Evolutionary conservation across 148 eudicot species (phyloP).

Genomic region (Tetragonia tetragonoides): DNA sequence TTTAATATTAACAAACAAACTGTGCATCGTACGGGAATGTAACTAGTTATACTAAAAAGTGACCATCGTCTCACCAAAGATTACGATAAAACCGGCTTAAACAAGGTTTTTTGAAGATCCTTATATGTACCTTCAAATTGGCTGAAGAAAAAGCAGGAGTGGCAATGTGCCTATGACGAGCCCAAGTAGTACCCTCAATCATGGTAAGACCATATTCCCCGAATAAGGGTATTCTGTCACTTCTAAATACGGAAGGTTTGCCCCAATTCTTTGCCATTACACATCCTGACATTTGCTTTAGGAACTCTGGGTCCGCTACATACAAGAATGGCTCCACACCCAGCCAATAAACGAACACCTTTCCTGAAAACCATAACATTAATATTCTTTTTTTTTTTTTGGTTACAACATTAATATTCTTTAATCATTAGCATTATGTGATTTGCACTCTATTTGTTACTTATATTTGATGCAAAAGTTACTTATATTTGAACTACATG

Average conservation of each 20-base stretch:
- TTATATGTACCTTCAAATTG: conserved; percentile 84
- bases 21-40: too few species aligned
- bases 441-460: too few species aligned
- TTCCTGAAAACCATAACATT: conserved; percentile 47
- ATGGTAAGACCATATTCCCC: conserved; percentile 71
- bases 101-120: too few species aligned
- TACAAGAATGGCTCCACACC: conserved; percentile 96
- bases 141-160: conserved; percentile 82
- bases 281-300: conserved; percentile 61
- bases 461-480: too few species aligned
- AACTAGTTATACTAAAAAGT: too few species aligned
- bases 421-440: too few species aligned
- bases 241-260: conserved; percentile 74
- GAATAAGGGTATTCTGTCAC: conserved; percentile 80
- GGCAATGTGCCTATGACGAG: conserved; percentile 76
- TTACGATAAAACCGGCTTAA: too few species aligned
- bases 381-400: too few species aligned
- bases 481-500: too few species aligned
- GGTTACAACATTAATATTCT: too few species aligned
- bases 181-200: conserved; percentile 84
- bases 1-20: too few species aligned
- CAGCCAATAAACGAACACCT: conserved; percentile 83
- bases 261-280: conserved; percentile 89
- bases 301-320: conserved; percentile 71
- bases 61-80: too few species aligned